Percentiles rank a stretch among this genome's conserved stretches.
Evolutionary conservation across 2,329 filamentous ascomycete genomes (phyloP).

Genomic region (Clathrospora elynae): DNA sequence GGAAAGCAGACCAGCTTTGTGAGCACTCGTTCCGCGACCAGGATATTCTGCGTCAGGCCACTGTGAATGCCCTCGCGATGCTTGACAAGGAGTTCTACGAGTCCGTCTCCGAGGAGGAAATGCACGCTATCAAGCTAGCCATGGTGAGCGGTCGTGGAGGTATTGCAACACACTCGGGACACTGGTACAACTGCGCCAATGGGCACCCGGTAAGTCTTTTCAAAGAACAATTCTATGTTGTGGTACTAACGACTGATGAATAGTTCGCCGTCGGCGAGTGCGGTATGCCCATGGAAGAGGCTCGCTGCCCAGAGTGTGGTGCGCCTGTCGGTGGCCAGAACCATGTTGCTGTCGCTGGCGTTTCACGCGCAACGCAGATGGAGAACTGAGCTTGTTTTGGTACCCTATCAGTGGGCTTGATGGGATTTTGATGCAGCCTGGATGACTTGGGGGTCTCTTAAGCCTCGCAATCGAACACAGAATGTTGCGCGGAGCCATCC

Average conservation of each 20-base stretch:
- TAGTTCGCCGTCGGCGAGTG: constrained; percentile 67
- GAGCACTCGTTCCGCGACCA: constrained; percentile 39
- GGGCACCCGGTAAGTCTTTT: constrained; percentile 55
- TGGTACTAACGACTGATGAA: constrained; percentile 4
- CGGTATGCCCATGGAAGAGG: constrained; percentile 66
- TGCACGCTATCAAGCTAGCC: constrained; percentile 53
- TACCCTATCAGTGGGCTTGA: too few relatives aligned
- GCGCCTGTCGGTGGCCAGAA: constrained; percentile 60
- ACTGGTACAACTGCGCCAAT: constrained; percentile 66
- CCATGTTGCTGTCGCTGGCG: constrained; percentile 59
- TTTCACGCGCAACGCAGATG: constrained; percentile 57
- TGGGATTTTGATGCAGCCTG: too few relatives aligned
- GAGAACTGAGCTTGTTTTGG: too few relatives aligned
- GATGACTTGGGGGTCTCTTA: too few relatives aligned
- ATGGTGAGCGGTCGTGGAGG: constrained; percentile 54
- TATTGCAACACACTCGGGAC: constrained; percentile 55
- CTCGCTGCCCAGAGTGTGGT: constrained; percentile 67
- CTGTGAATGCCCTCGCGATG: constrained; percentile 36
- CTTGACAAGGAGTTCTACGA: constrained; percentile 49
- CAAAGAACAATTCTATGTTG: not conserved
- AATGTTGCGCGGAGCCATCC: too few relatives aligned
- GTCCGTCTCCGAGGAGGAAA: constrained; percentile 50
- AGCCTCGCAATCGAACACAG: too few relatives aligned
- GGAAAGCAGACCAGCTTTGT: constrained; percentile 42
- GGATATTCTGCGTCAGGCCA: constrained; percentile 26